phyloP scores from a whole-genome alignment of 2,329 filamentous ascomycete genomes.

The Sclerotinia sclerotiorum region DNA sequence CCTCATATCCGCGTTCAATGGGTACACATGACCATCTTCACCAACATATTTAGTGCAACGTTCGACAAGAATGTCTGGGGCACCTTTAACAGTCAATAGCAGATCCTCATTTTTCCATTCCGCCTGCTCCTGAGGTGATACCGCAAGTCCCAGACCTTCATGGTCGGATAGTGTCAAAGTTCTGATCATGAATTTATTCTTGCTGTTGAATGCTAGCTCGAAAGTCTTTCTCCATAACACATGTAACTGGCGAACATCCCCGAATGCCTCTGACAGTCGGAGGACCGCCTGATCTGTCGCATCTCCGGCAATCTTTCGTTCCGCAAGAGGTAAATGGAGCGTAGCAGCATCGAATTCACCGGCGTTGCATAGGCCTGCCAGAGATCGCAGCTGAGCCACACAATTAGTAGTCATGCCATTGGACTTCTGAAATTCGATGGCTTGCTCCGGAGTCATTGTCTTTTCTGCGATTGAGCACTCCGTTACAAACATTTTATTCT shows the following conservation, averaged over 20 bases:
- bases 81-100: conserved; percentile 71
- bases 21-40: conserved; percentile 52
- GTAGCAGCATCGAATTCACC: conserved; percentile 71
- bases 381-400: conserved; percentile 57
- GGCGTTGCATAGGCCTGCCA: conserved; percentile 69
- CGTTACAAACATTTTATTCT: conserved; percentile 71
- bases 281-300: conserved; percentile 74
- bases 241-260: conserved; percentile 57
- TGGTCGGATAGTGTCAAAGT: conserved; percentile 52
- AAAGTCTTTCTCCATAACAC: conserved; percentile 63
- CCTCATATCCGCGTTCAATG: conserved; percentile 48
- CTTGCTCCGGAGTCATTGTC: conserved; percentile 47
- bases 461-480: conserved; percentile 59
- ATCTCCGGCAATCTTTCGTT: conserved; percentile 68
- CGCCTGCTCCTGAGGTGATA: conserved; percentile 24
- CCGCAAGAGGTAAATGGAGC: conserved; percentile 54
- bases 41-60: conserved; percentile 59
- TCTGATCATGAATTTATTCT: conserved; percentile 78
- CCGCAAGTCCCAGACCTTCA: conserved; percentile 23
- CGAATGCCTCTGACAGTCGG: conserved; percentile 65
- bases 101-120: conserved; percentile 23
- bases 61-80: conserved; percentile 69
- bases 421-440: conserved; percentile 45
- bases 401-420: conserved; percentile 42
- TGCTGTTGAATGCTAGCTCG: conserved; percentile 73